These are phyloP conservation scores for Microdochium trichocladiopsis DNA, from an alignment of 2,329 filamentous ascomycete genomes.

Conservation along the genomic window DNA sequence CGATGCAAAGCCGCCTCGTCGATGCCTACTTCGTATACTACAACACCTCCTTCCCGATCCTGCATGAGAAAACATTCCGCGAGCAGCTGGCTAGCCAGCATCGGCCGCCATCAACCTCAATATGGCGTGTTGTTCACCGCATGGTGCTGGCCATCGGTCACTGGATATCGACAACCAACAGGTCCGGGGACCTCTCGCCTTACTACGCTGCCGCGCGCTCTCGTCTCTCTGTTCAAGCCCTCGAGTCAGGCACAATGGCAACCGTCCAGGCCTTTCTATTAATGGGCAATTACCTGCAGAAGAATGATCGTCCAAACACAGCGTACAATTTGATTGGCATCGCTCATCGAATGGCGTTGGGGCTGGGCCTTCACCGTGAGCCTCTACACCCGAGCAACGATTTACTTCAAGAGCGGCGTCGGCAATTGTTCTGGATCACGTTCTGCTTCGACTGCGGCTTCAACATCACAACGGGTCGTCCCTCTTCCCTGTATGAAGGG, in stretches of 20 bases:
- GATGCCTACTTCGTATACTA: constrained; percentile 35
- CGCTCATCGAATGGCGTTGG: constrained; percentile 40
- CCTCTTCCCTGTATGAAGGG: constrained; percentile 29
- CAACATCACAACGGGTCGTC: constrained; percentile 38
- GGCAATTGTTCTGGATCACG: constrained; percentile 28
- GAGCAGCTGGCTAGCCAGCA: constrained; percentile 14
- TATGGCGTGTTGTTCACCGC: constrained; percentile 15
- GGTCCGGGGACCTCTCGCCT: constrained; percentile 2
- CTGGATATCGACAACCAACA: constrained; percentile 18
- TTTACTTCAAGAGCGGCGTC: constrained; percentile 24
- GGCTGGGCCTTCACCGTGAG: constrained; percentile 42
- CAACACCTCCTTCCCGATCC: constrained; percentile 35
- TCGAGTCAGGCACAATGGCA: constrained; percentile 36
- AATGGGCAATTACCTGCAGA: constrained; percentile 41
- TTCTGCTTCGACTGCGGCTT: constrained; percentile 40
- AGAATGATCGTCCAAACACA: constrained; percentile 41
- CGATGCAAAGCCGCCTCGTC: constrained; percentile 17
- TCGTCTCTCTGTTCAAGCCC: constrained; percentile 30
- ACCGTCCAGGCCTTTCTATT: constrained; percentile 37
- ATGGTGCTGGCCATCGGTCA: constrained; percentile 29
- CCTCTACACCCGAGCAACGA: constrained; percentile 22
- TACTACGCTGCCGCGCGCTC: constrained; percentile 20
- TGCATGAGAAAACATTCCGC: constrained; percentile 38
- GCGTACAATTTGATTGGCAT: constrained; percentile 45
- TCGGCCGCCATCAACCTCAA: constrained; percentile 1